Base-by-base conservation (phyloP, 495 filamentous ascomycete genomes). In the Corynascus novoguineensis region DNA sequence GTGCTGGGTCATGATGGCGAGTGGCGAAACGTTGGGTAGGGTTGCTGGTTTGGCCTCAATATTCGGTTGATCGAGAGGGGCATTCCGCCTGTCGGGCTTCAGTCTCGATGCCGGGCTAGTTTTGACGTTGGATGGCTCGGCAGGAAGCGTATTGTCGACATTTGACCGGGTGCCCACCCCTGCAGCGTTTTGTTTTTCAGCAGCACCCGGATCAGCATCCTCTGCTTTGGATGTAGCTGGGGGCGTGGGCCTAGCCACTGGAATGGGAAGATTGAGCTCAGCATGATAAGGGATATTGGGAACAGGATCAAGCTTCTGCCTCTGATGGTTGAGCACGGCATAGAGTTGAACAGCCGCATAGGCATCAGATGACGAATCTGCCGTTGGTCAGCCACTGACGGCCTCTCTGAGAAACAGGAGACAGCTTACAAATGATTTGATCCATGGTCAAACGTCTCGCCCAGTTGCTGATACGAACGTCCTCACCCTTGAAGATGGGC, bases 311-410 rank as follows among this genome's bases (percentile, higher is more conserved):
- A 95, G 75, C 11, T 75, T 71, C 55, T 75, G 70, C 46, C 90
- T 73, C 54, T 87, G 85, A 35, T 78, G 67, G 62, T 96, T 81
- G 58, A 95, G 77, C 2, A 74, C 70, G 50, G 87, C 75, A 65
- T 80, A 93, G 27, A 95, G 76, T 63, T 87, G 84, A 17, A 92
- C 60, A 29, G 84, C 83, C 50, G 89, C 89, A 64, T 92, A 96
- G 2, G 89, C 83, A 67, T 96, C 91, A 1, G 83, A 81, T 15
- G 89, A 89, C 8, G 89, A 88, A 73, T 96, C 86, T 90, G 58
- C 15, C 19, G 7, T 12, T 28, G 10, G 28, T 57, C 6, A 50
- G 55, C 24, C 38, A 66, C 19, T 58, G 55, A n/a, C 21, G 37
- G 14, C 47, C 32, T 27, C 38, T 49, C n/a, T n/a, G n/a, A n/a